phyloP scores from a whole-genome alignment of 352 stramenopile species.

The Phytopythium vexans region DNA sequence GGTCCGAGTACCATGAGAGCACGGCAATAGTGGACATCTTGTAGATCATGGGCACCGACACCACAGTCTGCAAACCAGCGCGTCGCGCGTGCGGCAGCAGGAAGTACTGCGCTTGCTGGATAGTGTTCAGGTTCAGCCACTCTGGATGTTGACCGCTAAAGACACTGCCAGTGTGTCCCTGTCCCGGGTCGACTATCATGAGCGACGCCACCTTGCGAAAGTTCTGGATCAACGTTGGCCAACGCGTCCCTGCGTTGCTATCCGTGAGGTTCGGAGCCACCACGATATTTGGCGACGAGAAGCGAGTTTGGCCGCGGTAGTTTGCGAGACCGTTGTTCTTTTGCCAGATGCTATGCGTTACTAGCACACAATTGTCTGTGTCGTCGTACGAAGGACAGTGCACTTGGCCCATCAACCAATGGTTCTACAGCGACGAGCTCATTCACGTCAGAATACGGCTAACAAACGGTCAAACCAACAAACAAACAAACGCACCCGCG shows the following conservation, averaged over 20 bases:
- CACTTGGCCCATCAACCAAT: slow-evolving; percentile 73
- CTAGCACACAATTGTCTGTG: slow-evolving; percentile 53
- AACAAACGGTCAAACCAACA: background rate
- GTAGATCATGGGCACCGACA: slow-evolving; percentile 79
- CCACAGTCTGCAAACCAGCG: slow-evolving; percentile 58
- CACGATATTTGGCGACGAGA: background rate
- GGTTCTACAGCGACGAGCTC: slow-evolving; percentile 23
- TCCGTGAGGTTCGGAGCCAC: slow-evolving; percentile 4
- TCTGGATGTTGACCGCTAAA: slow-evolving; percentile 72
- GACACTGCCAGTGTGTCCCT: slow-evolving; percentile 69
- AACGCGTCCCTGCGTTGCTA: slow-evolving; percentile 20
- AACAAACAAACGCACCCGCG: slow-evolving; percentile 28
- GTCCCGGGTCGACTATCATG: slow-evolving; percentile 74
- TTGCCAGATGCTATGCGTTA: slow-evolving; percentile 73
- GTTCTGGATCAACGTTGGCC: slow-evolving; percentile 56
- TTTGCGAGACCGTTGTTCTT: slow-evolving; percentile 21
- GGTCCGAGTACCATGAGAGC: slow-evolving; percentile 75
- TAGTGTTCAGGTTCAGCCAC: slow-evolving; percentile 50
- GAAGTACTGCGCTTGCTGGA: slow-evolving; percentile 70
- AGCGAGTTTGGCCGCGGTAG: background rate
- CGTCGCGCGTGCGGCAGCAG: slow-evolving; percentile 62
- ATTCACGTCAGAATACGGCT: background rate
- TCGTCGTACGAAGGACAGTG: slow-evolving; percentile 64
- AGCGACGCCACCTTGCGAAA: slow-evolving; percentile 70
- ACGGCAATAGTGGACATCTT: slow-evolving; percentile 81